phyloP scores from a whole-genome alignment of 768 basidiomycete genomes.

The Suillus subluteus region DNA sequence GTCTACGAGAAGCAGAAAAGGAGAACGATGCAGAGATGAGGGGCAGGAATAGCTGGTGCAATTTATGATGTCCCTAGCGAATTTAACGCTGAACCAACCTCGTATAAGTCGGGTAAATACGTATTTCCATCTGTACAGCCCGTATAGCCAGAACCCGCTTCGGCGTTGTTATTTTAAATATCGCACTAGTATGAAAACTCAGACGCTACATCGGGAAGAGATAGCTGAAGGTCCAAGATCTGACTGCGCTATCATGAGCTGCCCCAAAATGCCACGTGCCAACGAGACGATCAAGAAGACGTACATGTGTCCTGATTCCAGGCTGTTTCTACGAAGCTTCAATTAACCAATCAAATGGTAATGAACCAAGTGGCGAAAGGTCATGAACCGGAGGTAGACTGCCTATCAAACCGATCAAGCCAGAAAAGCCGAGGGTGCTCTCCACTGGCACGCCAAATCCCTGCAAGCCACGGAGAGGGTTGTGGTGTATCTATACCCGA shows the following conservation, averaged over 20 bases:
- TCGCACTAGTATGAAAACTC: slow-evolving; percentile 29
- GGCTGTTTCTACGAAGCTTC: slow-evolving; percentile 11
- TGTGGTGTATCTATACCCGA: slow-evolving; percentile 7
- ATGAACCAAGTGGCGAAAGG: not conserved
- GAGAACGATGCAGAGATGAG: slow-evolving; percentile 16
- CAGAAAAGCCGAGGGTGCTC: slow-evolving; percentile 4
- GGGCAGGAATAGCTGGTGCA: slow-evolving; percentile 21
- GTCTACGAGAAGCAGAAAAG: slow-evolving; percentile 13
- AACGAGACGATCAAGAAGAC: slow-evolving; percentile 7
- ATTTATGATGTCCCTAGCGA: slow-evolving; percentile 32
- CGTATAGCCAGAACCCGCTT: slow-evolving; percentile 26
- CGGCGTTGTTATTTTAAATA: slow-evolving; percentile 37
- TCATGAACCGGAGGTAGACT: not conserved
- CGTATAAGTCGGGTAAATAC: slow-evolving; percentile 33
- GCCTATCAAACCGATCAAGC: slow-evolving; percentile 4
- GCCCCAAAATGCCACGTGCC: slow-evolving; percentile 13
- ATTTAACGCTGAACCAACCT: slow-evolving; percentile 27
- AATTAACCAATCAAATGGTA: slow-evolving; percentile 13
- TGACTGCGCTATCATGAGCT: slow-evolving; percentile 25
- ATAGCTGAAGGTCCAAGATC: not conserved
- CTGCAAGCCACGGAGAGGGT: slow-evolving; percentile 3
- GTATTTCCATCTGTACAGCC: slow-evolving; percentile 40
- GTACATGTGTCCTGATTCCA: slow-evolving; percentile 6
- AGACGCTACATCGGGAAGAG: slow-evolving; percentile 30
- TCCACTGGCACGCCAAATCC: not conserved